phyloP scores from a whole-genome alignment of 2,329 filamentous ascomycete genomes.

The Fusarium anthophilum region DNA sequence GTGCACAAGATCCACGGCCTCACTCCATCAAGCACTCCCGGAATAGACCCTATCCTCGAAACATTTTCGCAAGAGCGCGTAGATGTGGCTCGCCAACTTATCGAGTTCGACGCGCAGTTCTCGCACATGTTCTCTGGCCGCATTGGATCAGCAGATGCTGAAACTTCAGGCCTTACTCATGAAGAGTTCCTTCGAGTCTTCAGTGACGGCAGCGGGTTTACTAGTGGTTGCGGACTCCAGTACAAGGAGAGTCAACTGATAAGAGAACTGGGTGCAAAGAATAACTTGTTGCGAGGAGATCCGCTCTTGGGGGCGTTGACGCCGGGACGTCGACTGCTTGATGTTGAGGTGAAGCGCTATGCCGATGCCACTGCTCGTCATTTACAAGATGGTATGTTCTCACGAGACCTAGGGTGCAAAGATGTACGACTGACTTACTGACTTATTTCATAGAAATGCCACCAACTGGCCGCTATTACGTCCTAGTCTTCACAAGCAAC shows the following conservation, averaged over 20 bases:
- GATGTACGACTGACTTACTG: background rate
- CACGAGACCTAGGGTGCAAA: accelerated
- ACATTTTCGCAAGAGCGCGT: background rate
- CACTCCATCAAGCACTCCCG: background rate
- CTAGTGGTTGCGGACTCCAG: constrained; percentile 9
- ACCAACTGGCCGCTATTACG: background rate
- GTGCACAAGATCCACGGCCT: constrained; percentile 1
- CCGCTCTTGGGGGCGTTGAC: background rate
- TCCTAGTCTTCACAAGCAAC: background rate
- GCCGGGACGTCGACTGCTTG: background rate
- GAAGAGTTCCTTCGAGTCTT: constrained; percentile 17
- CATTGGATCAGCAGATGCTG: constrained; percentile 5
- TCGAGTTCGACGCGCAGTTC: constrained; percentile 13
- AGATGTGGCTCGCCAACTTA: constrained; percentile 7
- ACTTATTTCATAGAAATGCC: background rate
- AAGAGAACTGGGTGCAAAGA: background rate
- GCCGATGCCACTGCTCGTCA: constrained; percentile 4
- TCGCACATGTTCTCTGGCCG: constrained; percentile 19
- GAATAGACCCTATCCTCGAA: background rate
- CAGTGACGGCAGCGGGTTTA: constrained; percentile 6
- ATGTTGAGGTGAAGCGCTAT: constrained; percentile 9
- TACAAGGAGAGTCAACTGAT: background rate
- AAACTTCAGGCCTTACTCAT: background rate
- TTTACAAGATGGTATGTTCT: constrained; percentile 2
- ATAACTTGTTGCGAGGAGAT: background rate